Evolutionary conservation across 2,329 filamentous ascomycete genomes (phyloP).

Genomic region (Colletotrichum sansevieriae): DNA sequence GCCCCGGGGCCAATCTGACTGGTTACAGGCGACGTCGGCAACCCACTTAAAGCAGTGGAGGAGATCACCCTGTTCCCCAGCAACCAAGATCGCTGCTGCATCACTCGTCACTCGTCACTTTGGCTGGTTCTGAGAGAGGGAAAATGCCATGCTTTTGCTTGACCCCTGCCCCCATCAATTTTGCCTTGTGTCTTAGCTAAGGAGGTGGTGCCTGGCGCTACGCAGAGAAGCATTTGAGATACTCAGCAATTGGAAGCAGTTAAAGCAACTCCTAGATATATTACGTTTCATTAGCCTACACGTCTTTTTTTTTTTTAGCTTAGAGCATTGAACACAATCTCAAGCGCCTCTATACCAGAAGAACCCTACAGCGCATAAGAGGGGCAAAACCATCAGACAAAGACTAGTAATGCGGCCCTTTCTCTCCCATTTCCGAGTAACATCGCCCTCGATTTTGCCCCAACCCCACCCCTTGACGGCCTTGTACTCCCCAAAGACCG

Average conservation of each 20-base stretch:
- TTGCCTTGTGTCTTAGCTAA: neutral
- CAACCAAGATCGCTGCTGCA: conserved; percentile 41
- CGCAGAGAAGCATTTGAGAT: neutral
- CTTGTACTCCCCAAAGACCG: too few relatives aligned
- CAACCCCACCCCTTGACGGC: too few relatives aligned
- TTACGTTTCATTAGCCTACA: too few relatives aligned
- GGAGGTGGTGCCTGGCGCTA: neutral
- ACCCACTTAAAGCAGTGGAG: conserved; percentile 15
- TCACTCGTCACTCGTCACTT: conserved; percentile 6
- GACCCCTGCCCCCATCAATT: neutral
- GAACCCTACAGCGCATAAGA: too few relatives aligned
- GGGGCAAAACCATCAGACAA: too few relatives aligned
- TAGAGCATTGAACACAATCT: too few relatives aligned
- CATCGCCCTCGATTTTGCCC: too few relatives aligned
- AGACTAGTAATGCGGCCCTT: too few relatives aligned
- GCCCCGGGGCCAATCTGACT: too few relatives aligned
- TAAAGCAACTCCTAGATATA: too few relatives aligned
- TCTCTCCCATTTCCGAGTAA: too few relatives aligned
- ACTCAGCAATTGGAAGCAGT: neutral
- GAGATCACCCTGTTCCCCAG: conserved; percentile 40
- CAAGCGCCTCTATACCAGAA: neutral
- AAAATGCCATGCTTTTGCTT: conserved; percentile 7
- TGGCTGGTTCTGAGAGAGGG: neutral
- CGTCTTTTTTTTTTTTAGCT: too few relatives aligned
- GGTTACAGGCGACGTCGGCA: conserved; percentile 2